Evolutionary conservation across 192 early-diverging fungal genomes (phyloP).

Genomic region (Haplosporangium gracile): DNA sequence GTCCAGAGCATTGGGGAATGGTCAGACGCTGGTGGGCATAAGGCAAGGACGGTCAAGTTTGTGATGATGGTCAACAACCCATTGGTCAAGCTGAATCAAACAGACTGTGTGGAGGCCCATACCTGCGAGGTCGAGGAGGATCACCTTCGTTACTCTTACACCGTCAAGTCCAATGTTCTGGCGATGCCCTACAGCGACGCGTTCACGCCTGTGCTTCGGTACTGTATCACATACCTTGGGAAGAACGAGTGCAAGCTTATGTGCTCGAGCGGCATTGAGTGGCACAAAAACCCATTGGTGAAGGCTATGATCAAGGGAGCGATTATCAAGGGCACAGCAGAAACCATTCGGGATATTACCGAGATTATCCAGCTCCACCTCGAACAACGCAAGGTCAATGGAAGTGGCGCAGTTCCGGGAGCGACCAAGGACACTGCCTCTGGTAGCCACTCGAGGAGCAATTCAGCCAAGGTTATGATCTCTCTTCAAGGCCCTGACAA

Average conservation of each 20-base stretch:
- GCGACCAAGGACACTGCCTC: background rate
- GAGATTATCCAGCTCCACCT: constrained; percentile 63
- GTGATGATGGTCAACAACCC: constrained; percentile 81
- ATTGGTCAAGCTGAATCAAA: constrained; percentile 81
- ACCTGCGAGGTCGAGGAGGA: constrained; percentile 69
- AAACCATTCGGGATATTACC: constrained; percentile 60
- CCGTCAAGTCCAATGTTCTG: constrained; percentile 28
- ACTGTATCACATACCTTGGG: constrained; percentile 76
- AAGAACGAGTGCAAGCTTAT: constrained; percentile 65
- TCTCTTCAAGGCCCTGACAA: constrained; percentile 48
- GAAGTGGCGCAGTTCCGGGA: background rate
- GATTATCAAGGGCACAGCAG: constrained; percentile 69
- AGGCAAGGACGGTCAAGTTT: constrained; percentile 66
- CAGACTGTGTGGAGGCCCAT: constrained; percentile 70
- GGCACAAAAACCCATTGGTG: constrained; percentile 77
- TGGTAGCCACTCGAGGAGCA: background rate
- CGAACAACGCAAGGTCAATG: constrained; percentile 11
- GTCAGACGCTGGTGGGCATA: constrained; percentile 3
- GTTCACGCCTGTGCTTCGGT: constrained; percentile 71
- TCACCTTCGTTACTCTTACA: constrained; percentile 64
- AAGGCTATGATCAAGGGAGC: constrained; percentile 76
- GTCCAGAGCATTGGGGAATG: constrained; percentile 51
- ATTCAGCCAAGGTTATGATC: constrained; percentile 40
- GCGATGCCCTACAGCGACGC: constrained; percentile 78
- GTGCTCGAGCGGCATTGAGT: constrained; percentile 71